Percentiles rank a stretch among this genome's conserved stretches.
Conservation (phyloP, 1,139 yeast genomes). For the Geotrichum restrictum region DNA sequence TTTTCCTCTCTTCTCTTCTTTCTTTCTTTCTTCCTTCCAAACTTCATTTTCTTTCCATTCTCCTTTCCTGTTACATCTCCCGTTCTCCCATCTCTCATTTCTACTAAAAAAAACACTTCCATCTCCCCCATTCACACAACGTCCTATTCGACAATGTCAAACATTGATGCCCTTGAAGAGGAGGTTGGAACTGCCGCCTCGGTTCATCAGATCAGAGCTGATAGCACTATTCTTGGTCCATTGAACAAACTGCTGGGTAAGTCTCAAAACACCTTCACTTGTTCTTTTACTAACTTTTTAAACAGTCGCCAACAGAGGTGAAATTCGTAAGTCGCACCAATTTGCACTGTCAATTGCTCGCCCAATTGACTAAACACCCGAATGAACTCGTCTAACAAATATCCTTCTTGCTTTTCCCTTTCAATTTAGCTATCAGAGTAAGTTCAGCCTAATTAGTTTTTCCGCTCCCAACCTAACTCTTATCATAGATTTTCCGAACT, state of each 20-base stretch:
- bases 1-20: background rate
- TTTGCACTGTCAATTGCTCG: background rate
- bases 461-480: background rate
- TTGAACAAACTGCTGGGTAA: slow-evolving; percentile 42
- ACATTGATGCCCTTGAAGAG: slow-evolving; percentile 16
- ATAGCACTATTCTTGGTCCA: slow-evolving; percentile 40
- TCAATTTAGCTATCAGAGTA: slow-evolving; percentile 28
- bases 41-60: background rate
- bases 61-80: background rate
- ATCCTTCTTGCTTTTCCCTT: background rate
- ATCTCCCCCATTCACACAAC: background rate
- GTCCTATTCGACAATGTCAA: background rate
- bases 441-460: slow-evolving; percentile 12
- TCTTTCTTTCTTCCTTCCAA: background rate
- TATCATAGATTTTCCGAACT: slow-evolving; percentile 70
- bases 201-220: slow-evolving; percentile 37
- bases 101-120: background rate
- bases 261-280: background rate
- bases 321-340: slow-evolving; percentile 50
- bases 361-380: background rate
- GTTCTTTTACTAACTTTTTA: slow-evolving; percentile 30
- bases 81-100: background rate
- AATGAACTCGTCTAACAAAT: background rate
- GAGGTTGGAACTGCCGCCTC: slow-evolving; percentile 21
- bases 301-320: slow-evolving; percentile 90